phyloP scores from a whole-genome alignment of 768 basidiomycete genomes.

The Gyrodon lividus region DNA sequence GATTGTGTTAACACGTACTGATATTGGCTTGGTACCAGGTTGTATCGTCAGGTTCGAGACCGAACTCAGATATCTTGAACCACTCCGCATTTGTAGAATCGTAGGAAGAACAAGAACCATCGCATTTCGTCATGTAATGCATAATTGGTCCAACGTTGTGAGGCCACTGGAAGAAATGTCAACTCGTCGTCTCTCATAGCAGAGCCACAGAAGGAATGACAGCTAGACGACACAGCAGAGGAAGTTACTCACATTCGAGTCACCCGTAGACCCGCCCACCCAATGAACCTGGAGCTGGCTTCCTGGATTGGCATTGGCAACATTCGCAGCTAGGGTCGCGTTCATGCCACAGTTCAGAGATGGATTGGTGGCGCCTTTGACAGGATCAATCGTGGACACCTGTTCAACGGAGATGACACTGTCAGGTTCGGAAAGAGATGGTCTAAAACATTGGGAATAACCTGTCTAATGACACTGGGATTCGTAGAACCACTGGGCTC shows the following conservation, averaged over 20 bases:
- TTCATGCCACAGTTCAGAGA: conserved; percentile 59
- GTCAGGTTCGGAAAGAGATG: background rate
- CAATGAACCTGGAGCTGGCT: conserved; percentile 53
- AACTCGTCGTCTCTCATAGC: background rate
- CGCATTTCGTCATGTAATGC: conserved; percentile 71
- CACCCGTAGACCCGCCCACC: conserved; percentile 43
- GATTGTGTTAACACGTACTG: conserved; percentile 36
- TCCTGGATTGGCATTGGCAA: conserved; percentile 60
- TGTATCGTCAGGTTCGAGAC: conserved; percentile 31
- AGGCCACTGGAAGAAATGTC: conserved; percentile 37
- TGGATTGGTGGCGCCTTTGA: conserved; percentile 57
- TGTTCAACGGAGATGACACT: background rate
- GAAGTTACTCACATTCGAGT: conserved; percentile 30
- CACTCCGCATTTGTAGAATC: conserved; percentile 58
- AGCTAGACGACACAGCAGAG: too few species aligned
- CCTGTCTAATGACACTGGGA: conserved; percentile 44
- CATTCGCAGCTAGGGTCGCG: conserved; percentile 46
- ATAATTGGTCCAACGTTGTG: conserved; percentile 68
- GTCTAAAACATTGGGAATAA: conserved; percentile 15
- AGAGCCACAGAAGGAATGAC: background rate
- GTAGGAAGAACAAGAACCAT: conserved; percentile 55
- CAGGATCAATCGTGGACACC: conserved; percentile 42
- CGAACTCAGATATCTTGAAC: conserved; percentile 70
- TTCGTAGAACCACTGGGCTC: conserved; percentile 32
- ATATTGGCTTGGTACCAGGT: conserved; percentile 53